Evolutionary conservation across 1,284 basidiomycete genomes (phyloP).

Genomic region (Cystobasidium pallidum): DNA sequence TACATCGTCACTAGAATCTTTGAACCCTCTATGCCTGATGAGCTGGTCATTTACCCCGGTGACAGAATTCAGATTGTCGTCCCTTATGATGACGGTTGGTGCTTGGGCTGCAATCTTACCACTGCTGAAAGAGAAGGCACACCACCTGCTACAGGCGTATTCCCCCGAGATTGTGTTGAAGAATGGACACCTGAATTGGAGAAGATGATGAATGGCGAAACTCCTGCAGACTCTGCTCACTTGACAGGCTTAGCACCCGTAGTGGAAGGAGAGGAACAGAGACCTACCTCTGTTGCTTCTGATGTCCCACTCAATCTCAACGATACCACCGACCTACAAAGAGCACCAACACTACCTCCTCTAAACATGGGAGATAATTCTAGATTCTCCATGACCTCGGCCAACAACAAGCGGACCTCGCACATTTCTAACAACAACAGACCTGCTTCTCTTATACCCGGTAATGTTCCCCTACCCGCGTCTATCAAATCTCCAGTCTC

Average conservation of each 20-base stretch:
- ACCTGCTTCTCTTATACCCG: conserved; percentile 25
- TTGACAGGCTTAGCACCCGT: not conserved
- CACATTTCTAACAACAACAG: conserved; percentile 6
- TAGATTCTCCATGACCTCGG: conserved; percentile 17
- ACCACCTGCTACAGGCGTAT: conserved; percentile 46
- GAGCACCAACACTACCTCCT: conserved; percentile 45
- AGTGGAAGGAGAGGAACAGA: not conserved
- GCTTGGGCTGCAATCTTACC: conserved; percentile 37
- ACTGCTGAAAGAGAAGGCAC: conserved; percentile 13
- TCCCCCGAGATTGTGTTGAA: conserved; percentile 54
- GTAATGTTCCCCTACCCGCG: conserved; percentile 8
- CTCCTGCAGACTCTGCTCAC: not conserved
- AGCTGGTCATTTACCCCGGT: conserved; percentile 51
- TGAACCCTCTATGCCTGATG: conserved; percentile 52
- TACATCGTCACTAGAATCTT: conserved; percentile 51
- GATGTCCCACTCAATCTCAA: conserved; percentile 26
- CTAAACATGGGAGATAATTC: conserved; percentile 41
- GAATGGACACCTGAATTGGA: conserved; percentile 39
- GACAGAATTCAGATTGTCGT: conserved; percentile 52
- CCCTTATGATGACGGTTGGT: conserved; percentile 51
- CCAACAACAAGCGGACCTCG: conserved; percentile 9
- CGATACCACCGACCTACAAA: conserved; percentile 6
- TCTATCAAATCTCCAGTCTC: conserved; percentile 22
- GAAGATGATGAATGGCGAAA: not conserved
- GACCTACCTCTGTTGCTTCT: conserved; percentile 25